Base-by-base conservation (phyloP, 2,329 filamentous ascomycete genomes). In the Pyrenophora seminiperda region DNA sequence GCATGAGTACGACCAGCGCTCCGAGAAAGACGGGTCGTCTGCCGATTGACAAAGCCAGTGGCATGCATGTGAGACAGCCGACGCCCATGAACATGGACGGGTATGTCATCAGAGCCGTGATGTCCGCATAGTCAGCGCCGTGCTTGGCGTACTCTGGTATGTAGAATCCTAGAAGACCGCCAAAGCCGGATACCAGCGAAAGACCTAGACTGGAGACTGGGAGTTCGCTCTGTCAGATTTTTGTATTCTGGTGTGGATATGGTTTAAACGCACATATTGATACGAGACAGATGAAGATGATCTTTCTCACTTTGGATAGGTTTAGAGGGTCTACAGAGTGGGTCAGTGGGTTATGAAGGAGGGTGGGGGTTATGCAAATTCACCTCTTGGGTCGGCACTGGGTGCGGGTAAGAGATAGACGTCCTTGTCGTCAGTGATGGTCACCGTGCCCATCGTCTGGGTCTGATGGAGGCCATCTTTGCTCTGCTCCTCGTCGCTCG, bases 141-240 rank as follows among this genome's bases (percentile, higher is more conserved):
- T 53, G 62, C 1, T 66, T 67, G 3, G 61, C 51, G 50, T 77
- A 77, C 1, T 60, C 60, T 5, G 73, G 73, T 7, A 77, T 75
- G 50, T 76, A 77, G 45, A 75, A 76, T 5, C 59, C 65, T 4
- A 77, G 57, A 1, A 78, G 65, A 2, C 74, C 75, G 13, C 75
- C 74, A 27, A 77, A 75, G 0, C 75, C 75, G 10, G 72, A 73
- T 0, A 77, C 73, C 7, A 77, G 60, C 1, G 68, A 61, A 10
- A 77, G 59, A 9, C 73, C 72, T 3, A 77, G 46, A 11, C 66
- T 68, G 4, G 75, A 75, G 54, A 77, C 74, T 76, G 22, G 17
- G 5, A 13, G n/a, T n/a, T n/a, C n/a, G n/a, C n/a, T n/a, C n/a
- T n/a, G n/a, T n/a, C n/a, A n/a, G n/a, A n/a, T n/a, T n/a, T n/a